Conservation (phyloP, 179 eudicot genomes). For the Vitellaria paradoxa region DNA sequence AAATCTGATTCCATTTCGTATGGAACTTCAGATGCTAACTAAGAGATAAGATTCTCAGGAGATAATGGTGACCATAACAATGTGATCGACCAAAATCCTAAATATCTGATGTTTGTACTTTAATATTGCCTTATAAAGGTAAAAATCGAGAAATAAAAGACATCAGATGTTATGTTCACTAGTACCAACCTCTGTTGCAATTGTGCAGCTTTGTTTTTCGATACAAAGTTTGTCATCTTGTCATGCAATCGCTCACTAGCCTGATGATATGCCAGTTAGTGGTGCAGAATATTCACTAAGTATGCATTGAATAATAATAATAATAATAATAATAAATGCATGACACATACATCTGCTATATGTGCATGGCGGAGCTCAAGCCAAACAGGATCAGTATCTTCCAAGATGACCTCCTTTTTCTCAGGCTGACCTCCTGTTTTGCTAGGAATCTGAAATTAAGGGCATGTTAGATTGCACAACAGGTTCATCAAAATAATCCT, state of each 20-base stretch:
- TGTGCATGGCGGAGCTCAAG: constrained; percentile 87
- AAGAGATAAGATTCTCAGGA: not conserved
- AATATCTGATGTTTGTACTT: not conserved
- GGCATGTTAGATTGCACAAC: constrained; percentile 8
- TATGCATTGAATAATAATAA: not conserved
- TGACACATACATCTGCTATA: constrained; percentile 81
- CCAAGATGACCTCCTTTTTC: constrained; percentile 73
- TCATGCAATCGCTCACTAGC: constrained; percentile 93
- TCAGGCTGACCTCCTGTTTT: constrained; percentile 81
- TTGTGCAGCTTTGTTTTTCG: constrained; percentile 95
- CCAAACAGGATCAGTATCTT: constrained; percentile 95
- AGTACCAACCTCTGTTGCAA: constrained; percentile 51
- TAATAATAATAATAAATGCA: not conserved
- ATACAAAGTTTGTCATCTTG: constrained; percentile 75
- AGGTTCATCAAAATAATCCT: constrained; percentile 9
- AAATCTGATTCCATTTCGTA: not conserved
- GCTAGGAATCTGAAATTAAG: constrained; percentile 51
- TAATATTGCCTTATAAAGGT: not conserved
- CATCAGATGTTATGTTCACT: not conserved
- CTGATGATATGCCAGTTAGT: constrained; percentile 36
- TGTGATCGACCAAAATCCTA: not conserved
- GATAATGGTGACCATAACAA: not conserved
- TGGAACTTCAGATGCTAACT: constrained; percentile 3
- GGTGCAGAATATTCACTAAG: constrained; percentile 13
- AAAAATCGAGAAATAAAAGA: not conserved